Evolutionary conservation across 164 flowering plant species (phyloP), one percentile per base, ranked within the genome.

Genomic region (Chimonanthus praecox): DNA sequence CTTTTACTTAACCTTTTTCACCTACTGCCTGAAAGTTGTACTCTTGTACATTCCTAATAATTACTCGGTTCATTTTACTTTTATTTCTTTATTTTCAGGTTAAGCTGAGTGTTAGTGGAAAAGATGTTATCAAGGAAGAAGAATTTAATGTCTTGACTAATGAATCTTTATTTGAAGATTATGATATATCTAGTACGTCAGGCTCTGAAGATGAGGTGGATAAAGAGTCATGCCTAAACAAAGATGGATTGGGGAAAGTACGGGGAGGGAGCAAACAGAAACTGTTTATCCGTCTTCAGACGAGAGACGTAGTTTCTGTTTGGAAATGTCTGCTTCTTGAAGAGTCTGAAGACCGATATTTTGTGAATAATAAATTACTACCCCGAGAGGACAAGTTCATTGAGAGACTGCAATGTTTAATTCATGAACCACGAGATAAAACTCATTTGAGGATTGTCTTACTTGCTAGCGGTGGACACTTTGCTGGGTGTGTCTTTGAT

Each of bases 401-500:
- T 74, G 87, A 82, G 76, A 92, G 87, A 74, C 76, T 95, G 80
- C 85, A 78, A 70, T 8, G 7, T 69, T 75, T 89, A 80, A 73
- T 79, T 49, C 78, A 70, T 66, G 97, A 92, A 82, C 86, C 89
- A 8, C 83, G 91, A 72, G 86, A 89, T 84, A 78, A 75, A 66
- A 81, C 82, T 51, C 74, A 68, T 67, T 73, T 91, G 77, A 84
- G 98, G 83, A 76, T 88, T 78, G 88, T 93, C 71, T 80, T 95
- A 84, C 97, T 93, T 73, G 92, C 90, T 3, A 87, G 93, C 71
- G 99, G 92, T 72, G 99, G 99, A 3, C 98, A 95, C 77, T 93
- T 95, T 88, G 98, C 97, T 72, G 98, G 94, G 8, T 90, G 97
- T 76, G 99, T 92, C 45, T 92, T 95, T 81, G 94, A 95, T 87